Conservation (phyloP, 192 early-diverging fungal genomes). For the Gigaspora rosea region DNA sequence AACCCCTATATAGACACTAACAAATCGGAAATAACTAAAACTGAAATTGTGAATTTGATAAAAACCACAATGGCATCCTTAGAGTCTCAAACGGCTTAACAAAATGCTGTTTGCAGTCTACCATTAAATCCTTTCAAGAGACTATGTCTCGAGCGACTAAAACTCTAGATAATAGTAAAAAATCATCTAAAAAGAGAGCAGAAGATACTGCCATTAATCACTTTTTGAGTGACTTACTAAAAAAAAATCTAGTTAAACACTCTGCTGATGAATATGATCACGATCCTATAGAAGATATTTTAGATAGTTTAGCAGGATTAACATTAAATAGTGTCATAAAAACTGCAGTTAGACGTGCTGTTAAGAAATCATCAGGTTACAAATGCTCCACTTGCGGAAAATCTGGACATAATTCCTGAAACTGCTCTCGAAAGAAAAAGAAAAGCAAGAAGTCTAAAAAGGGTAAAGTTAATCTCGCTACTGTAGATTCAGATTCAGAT, state of each 20-base stretch:
- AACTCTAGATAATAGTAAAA: too few relatives aligned
- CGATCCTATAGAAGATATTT: conserved; percentile 1
- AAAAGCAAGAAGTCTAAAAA: background rate
- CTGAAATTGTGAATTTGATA: background rate
- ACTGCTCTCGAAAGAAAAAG: background rate
- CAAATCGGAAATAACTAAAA: background rate
- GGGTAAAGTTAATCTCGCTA: background rate
- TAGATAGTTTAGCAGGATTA: background rate
- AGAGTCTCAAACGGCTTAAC: background rate
- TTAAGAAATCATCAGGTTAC: background rate
- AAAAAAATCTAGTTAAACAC: background rate
- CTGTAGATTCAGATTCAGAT: background rate
- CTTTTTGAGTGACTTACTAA: background rate
- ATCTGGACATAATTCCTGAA: background rate
- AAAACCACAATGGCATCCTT: background rate
- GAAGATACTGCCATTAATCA: background rate
- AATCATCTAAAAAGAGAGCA: background rate
- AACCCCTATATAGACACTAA: background rate
- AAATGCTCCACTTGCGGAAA: background rate
- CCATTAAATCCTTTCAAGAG: background rate
- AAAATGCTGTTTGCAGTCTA: background rate
- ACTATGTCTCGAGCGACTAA: too few relatives aligned
- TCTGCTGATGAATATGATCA: background rate
- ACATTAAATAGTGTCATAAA: background rate
- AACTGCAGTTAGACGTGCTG: background rate